These are phyloP conservation scores for Prinsepia uniflora DNA, from an alignment of 306 rosid species.

Conservation along the genomic window DNA sequence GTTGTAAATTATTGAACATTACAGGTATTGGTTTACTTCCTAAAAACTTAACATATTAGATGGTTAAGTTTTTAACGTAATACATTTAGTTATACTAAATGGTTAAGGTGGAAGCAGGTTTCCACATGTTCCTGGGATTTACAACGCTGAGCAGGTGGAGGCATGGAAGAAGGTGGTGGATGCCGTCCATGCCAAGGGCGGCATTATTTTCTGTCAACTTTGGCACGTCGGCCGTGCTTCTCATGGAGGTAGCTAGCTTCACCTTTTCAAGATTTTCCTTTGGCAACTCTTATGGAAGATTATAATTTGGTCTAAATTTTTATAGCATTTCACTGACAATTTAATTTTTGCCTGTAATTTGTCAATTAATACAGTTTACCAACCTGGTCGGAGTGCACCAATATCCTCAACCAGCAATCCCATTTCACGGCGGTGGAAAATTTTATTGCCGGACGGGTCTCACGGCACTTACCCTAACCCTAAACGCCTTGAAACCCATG, in stretches of 20 bases:
- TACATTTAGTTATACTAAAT: not conserved
- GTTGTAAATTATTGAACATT: too few species aligned
- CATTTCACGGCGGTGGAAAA: conserved; percentile 64
- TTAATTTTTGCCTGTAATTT: not conserved
- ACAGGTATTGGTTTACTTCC: not conserved
- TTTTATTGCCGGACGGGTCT: conserved; percentile 76
- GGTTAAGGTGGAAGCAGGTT: conserved; percentile 32
- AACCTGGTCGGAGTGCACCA: conserved; percentile 64
- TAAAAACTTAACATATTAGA: not conserved
- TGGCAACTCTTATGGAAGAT: not conserved
- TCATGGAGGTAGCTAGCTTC: conserved; percentile 38
- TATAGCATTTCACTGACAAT: not conserved
- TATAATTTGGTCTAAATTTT: not conserved
- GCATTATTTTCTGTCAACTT: conserved; percentile 76
- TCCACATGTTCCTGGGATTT: conserved; percentile 56
- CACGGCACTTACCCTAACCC: conserved; percentile 63
- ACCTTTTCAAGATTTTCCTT: not conserved
- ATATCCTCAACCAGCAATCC: conserved; percentile 70
- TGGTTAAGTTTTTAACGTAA: not conserved
- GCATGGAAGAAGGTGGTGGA: conserved; percentile 84
- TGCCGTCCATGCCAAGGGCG: conserved; percentile 82
- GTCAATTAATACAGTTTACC: conserved; percentile 50
- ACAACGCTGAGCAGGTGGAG: conserved; percentile 54
- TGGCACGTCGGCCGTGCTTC: conserved; percentile 99
- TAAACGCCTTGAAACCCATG: conserved; percentile 42